Conservation (phyloP, 2,329 filamentous ascomycete genomes). For the Diaporthe australafricana region DNA sequence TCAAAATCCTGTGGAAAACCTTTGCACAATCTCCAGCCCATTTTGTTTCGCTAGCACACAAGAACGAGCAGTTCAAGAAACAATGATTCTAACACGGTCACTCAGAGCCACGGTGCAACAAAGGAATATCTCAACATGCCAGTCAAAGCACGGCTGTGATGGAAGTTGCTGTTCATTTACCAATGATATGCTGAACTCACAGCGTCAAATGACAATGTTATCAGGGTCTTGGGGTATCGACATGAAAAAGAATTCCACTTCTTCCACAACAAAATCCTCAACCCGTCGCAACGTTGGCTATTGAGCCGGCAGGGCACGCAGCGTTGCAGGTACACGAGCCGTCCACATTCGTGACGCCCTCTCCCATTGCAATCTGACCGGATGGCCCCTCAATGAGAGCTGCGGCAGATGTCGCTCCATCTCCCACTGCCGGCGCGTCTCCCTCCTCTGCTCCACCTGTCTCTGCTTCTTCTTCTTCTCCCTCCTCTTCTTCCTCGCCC, state of each 20-base stretch:
- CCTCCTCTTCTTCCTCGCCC: neutral
- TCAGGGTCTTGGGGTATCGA: neutral
- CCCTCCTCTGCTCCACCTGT: neutral
- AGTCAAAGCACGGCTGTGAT: too few species aligned
- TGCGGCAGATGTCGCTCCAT: neutral
- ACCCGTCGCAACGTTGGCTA: neutral
- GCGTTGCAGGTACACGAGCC: conserved; percentile 17
- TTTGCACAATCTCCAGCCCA: too few species aligned
- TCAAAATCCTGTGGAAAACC: too few species aligned
- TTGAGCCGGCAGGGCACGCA: conserved; percentile 13
- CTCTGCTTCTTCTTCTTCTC: neutral
- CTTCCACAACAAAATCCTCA: neutral
- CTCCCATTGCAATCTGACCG: conserved; percentile 7
- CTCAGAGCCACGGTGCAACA: too few species aligned
- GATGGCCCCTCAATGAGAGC: neutral
- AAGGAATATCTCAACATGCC: too few species aligned
- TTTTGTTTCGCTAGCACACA: too few species aligned
- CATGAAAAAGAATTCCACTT: neutral
- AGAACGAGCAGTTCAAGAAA: too few species aligned
- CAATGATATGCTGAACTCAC: too few species aligned
- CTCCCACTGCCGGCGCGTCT: too few species aligned
- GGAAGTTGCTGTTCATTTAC: neutral
- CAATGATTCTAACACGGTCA: too few species aligned
- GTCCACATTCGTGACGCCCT: neutral
- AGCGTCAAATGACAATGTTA: neutral